Conservation (phyloP, 2,329 filamentous ascomycete genomes). For the Xylaria sp. region DNA sequence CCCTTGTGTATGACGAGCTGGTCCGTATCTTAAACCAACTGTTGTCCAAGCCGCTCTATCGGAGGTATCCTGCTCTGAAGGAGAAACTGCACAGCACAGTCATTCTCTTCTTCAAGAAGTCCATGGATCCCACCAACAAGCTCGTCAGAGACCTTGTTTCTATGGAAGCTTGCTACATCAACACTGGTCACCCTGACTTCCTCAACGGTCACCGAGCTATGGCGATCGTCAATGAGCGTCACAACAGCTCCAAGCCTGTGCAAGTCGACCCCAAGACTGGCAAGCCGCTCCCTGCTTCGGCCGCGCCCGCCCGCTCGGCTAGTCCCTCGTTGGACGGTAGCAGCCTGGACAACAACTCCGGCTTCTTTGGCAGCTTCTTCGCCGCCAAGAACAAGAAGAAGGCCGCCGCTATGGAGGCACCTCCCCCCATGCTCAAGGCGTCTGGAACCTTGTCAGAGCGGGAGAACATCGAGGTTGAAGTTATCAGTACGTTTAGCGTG, state of each 20-base stretch:
- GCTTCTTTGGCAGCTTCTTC: conserved; percentile 98
- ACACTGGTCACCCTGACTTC: conserved; percentile 97
- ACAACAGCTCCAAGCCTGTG: conserved; percentile 74
- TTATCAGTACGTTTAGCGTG: conserved; percentile 70
- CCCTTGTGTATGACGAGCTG: conserved; percentile 92
- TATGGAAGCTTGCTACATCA: conserved; percentile 97
- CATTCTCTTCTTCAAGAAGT: conserved; percentile 93
- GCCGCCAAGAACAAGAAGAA: conserved; percentile 99
- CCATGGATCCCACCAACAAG: conserved; percentile 98
- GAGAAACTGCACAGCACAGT: conserved; percentile 95
- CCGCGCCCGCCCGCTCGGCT: conserved; percentile 63
- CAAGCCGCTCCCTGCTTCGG: conserved; percentile 70
- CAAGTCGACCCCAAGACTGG: conserved; percentile 98
- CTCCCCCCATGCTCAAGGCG: conserved; percentile 87
- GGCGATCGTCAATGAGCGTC: conserved; percentile 94
- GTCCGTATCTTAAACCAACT: conserved; percentile 91
- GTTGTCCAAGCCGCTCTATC: conserved; percentile 81
- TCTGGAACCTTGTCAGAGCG: conserved; percentile 90
- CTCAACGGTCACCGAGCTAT: conserved; percentile 94
- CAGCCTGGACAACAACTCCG: conserved; percentile 50
- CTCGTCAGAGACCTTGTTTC: conserved; percentile 85
- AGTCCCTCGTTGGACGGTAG: conserved; percentile 63
- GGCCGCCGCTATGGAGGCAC: conserved; percentile 98
- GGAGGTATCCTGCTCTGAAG: conserved; percentile 88
- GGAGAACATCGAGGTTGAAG: conserved; percentile 92